These are phyloP conservation scores for Phaeoacremonium minimum DNA, from an alignment of 2,329 filamentous ascomycete genomes.

Conservation along the genomic window DNA sequence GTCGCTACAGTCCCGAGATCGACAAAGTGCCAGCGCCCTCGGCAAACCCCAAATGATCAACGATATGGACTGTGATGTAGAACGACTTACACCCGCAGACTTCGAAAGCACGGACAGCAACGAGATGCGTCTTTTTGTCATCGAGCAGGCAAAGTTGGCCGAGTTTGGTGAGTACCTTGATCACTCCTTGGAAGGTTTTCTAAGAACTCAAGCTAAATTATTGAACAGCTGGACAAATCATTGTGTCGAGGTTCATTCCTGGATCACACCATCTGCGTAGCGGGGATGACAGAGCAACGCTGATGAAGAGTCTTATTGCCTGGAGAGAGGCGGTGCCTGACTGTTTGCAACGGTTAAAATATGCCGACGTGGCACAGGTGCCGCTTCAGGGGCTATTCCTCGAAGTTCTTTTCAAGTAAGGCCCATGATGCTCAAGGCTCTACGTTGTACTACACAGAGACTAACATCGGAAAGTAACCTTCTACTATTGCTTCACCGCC, in stretches of 20 bases:
- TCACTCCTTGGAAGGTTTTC: too few species aligned
- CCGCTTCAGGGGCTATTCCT: conserved; percentile 1
- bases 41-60: conserved; percentile 3
- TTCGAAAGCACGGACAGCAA: conserved; percentile 1
- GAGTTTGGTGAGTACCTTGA: conserved; percentile 2
- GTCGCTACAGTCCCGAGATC: conserved; percentile 1
- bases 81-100: background rate
- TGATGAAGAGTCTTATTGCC: conserved; percentile 2
- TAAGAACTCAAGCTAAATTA: too few species aligned
- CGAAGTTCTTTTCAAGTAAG: conserved; percentile 2
- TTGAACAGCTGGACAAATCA: too few species aligned
- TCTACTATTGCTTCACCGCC: conserved; percentile 1
- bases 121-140: conserved; percentile 2
- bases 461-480: conserved; percentile 1
- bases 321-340: conserved; percentile 1
- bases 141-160: conserved; percentile 2
- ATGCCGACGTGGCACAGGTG: background rate
- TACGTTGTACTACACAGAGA: too few species aligned
- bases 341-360: background rate
- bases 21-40: conserved; percentile 1
- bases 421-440: too few species aligned
- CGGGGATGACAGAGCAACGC: background rate
- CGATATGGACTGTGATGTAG: conserved; percentile 3
- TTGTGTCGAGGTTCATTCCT: too few species aligned
- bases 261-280: too few species aligned